Evolutionary conservation across 2,329 filamentous ascomycete species (phyloP), one percentile per base, ranked within the genome.

Genomic region (Aspergillus proliferans): DNA sequence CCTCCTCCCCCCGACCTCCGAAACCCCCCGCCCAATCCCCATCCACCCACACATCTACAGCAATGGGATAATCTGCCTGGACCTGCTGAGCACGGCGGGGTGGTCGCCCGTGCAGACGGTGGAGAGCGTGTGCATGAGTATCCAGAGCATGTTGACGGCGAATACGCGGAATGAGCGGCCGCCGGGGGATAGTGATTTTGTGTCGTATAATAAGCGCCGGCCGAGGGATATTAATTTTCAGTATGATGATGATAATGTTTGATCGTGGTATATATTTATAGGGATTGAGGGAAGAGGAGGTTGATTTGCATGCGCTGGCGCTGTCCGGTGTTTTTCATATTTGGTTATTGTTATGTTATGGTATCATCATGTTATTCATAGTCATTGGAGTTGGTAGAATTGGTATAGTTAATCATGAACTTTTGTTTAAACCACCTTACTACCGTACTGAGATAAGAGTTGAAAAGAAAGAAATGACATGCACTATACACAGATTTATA

Each of bases 81-180:
- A 98, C 61, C 81, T 98, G 1, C 83, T 98, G 7, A 89, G 89
- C 46, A 77, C 81, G 8, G 85, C 89, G 55, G 93, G 93, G 49
- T 98, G 93, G 93, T 93, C 87, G 43, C 93, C 93, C 0, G 92
- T 98, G 0, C 93, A 98, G 67, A 96, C 92, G 51, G 93, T 96
- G 7, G 92, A 97, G 75, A 95, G 87, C 63, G 85, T 98, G 22
- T 96, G 90, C 75, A 93, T 98, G 82, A 95, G 89, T 69, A 81
- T 98, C 47, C 93, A 98, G 72, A 95, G 89, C 74, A 98, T 98
- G 93, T 72, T 98, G 64, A 96, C 93, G 1, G 90, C 92, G 52
- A 98, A 98, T 68, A 86, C 82, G 9, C 92, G 91, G 72, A 86
- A 92, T 62, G 91, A 97, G 71, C 79, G 93, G 30, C 93, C 93